These are phyloP conservation scores for Hirsutella thompsonii DNA, from an alignment of 2,329 filamentous ascomycete genomes.

Conservation along the genomic window DNA sequence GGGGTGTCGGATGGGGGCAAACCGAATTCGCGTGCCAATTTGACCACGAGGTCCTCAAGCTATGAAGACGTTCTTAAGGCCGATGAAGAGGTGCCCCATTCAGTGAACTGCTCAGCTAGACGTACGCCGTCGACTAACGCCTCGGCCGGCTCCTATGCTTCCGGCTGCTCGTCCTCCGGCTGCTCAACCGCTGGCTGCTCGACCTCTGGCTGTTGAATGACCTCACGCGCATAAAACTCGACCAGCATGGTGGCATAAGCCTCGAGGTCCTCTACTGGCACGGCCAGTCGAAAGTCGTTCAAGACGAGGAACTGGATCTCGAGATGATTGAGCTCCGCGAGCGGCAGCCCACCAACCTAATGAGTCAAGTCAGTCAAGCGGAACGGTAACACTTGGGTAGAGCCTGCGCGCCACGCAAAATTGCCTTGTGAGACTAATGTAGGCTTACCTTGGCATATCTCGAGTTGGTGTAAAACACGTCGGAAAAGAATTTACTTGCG, in stretches of 20 bases:
- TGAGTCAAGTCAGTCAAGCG: conserved; percentile 6
- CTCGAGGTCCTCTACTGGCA: conserved; percentile 90
- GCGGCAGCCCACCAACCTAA: conserved; percentile 84
- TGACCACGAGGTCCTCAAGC: no score
- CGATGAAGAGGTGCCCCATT: no score
- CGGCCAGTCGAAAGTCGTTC: conserved; percentile 89
- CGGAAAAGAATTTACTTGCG: conserved; percentile 97
- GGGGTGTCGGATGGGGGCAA: no score
- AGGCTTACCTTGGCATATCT: conserved; percentile 86
- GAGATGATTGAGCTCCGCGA: conserved; percentile 87
- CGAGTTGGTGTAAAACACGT: conserved; percentile 98
- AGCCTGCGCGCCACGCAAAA: background rate
- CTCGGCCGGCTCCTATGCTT: no score
- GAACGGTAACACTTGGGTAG: background rate
- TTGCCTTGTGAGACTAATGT: background rate
- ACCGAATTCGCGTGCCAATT: no score
- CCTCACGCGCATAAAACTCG: conserved; percentile 90
- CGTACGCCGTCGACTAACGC: no score
- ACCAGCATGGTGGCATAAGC: conserved; percentile 97
- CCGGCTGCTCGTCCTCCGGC: no score
- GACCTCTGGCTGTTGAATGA: conserved; percentile 34
- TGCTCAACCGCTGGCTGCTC: no score
- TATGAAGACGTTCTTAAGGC: no score
- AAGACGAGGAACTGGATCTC: conserved; percentile 91
- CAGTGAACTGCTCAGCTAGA: no score